Conservation (phyloP, 2,329 filamentous ascomycete genomes). For the Pseudocercospora cruenta region DNA sequence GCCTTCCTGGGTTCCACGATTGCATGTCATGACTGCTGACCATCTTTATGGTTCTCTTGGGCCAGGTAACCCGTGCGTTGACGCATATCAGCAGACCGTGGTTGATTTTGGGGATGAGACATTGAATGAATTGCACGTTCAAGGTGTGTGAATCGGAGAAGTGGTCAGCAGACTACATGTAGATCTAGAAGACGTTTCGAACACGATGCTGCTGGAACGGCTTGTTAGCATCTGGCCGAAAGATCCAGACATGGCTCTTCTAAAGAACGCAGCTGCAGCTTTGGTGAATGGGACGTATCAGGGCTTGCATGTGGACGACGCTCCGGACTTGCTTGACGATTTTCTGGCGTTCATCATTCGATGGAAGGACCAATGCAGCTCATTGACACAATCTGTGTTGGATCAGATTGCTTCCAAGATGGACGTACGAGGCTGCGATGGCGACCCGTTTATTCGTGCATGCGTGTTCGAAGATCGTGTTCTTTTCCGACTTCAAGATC, state of each 20-base stretch:
- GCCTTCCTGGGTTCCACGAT: slow-evolving; percentile 6
- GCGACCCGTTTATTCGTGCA: neutral
- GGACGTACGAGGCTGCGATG: neutral
- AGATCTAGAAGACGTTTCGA: neutral
- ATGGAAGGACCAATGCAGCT: neutral
- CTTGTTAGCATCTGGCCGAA: neutral
- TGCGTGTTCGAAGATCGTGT: neutral
- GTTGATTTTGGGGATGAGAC: too few species aligned
- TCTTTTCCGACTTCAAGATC: neutral
- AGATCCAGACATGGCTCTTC: neutral
- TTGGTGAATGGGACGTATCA: neutral
- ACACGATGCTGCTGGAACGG: neutral
- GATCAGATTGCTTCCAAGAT: neutral
- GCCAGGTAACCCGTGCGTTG: neutral
- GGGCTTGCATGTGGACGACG: neutral
- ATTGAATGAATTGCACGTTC: neutral
- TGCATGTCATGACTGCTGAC: neutral
- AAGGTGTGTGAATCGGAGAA: neutral
- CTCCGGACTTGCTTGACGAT: neutral
- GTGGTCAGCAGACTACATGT: neutral
- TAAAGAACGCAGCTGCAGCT: neutral
- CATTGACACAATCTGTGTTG: neutral
- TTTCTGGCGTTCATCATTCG: neutral
- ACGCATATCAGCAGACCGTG: neutral
- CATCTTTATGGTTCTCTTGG: neutral